Evolutionary conservation across 2,329 filamentous ascomycete species (phyloP).

Genomic region (Calonectria pteridis): DNA sequence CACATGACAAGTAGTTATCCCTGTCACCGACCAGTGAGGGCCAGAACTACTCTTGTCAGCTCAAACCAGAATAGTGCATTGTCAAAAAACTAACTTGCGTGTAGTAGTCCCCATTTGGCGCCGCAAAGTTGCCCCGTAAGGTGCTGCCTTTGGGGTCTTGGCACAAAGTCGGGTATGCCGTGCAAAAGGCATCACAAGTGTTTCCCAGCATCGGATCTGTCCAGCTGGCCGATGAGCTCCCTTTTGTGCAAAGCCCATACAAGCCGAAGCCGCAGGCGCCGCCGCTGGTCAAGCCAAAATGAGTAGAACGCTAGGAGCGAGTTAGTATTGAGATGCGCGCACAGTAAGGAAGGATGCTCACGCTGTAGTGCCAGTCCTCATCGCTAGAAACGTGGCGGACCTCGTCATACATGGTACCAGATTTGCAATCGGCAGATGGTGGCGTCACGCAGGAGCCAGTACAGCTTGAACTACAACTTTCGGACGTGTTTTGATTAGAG

Average conservation of each 20-base stretch:
- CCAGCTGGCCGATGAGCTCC: constrained; percentile 11
- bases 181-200: constrained; percentile 18
- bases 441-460: constrained; percentile 16
- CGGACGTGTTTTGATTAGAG: constrained; percentile 14
- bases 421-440: constrained; percentile 19
- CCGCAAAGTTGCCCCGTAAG: constrained; percentile 18
- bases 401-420: constrained; percentile 8
- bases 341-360: neutral
- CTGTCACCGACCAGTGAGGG: constrained; percentile 1
- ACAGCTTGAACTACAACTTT: constrained; percentile 20
- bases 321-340: neutral
- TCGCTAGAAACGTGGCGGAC: neutral
- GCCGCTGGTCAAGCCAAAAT: constrained; percentile 19
- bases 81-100: constrained; percentile 3
- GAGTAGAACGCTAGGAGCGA: constrained; percentile 3
- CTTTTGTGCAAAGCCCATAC: constrained; percentile 22
- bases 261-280: constrained; percentile 15
- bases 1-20: constrained; percentile 15
- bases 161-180: constrained; percentile 8
- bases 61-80: neutral
- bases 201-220: constrained; percentile 18
- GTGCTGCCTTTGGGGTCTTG: constrained; percentile 8
- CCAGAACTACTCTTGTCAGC: constrained; percentile 12
- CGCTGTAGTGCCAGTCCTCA: constrained; percentile 18
- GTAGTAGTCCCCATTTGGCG: constrained; percentile 19